Conservation (phyloP, 352 stramenopile genomes). For the Globisporangium nagaii region DNA sequence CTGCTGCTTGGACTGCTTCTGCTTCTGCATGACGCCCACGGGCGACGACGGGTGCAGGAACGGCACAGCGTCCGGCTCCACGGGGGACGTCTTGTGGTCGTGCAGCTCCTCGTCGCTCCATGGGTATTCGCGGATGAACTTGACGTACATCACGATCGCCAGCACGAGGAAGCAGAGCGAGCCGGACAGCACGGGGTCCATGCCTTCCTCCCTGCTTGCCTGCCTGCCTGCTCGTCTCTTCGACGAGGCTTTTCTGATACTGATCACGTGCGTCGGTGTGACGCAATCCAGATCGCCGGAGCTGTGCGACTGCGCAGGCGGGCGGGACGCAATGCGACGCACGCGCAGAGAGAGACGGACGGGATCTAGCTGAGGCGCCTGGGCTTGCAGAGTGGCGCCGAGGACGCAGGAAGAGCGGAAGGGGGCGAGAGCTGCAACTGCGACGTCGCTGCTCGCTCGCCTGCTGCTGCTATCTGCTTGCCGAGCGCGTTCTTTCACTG, state of each 20-base stretch:
- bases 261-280: not conserved
- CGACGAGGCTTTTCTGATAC: not conserved
- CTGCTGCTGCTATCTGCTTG: too few species aligned
- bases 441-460: too few species aligned
- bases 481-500: not conserved
- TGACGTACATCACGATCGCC: constrained; percentile 86
- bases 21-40: constrained; percentile 31
- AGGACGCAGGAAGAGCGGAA: not conserved
- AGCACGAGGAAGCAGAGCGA: constrained; percentile 85
- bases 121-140: constrained; percentile 78
- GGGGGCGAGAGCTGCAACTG: not conserved
- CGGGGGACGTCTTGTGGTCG: constrained; percentile 51
- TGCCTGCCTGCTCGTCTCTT: not conserved
- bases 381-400: too few species aligned
- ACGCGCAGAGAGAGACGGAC: not conserved
- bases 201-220: constrained; percentile 7
- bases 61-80: constrained; percentile 61
- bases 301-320: not conserved
- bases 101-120: constrained; percentile 49
- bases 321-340: not conserved
- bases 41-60: constrained; percentile 65
- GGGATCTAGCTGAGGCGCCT: too few species aligned
- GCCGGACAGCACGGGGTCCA: constrained; percentile 84
- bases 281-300: not conserved
- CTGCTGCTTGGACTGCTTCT: constrained; percentile 35